Evolutionary conservation across 2,329 filamentous ascomycete genomes (phyloP).

Genomic region (Fusarium pininemorale): DNA sequence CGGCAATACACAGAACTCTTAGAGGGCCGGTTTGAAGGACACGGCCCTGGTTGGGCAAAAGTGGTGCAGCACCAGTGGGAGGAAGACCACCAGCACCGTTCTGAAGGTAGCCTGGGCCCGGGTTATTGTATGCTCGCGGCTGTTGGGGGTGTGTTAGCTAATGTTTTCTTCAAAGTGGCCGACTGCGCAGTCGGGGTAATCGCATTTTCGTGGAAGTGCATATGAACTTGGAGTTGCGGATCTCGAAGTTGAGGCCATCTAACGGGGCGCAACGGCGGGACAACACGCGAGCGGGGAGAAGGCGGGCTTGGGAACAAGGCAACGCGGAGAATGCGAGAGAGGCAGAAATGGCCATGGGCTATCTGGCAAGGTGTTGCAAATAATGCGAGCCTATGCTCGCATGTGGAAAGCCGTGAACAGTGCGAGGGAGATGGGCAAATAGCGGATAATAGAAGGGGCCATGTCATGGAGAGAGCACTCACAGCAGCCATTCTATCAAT

Average conservation of each 20-base stretch:
- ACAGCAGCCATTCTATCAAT: constrained; percentile 56
- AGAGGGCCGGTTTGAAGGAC: constrained; percentile 72
- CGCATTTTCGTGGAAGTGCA: constrained; percentile 2
- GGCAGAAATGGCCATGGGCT: neutral
- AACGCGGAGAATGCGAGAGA: neutral
- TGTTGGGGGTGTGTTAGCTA: constrained; percentile 42
- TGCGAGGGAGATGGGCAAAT: constrained; percentile 17
- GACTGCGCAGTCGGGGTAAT: neutral
- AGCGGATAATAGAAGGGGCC: constrained; percentile 27
- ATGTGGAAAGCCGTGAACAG: neutral
- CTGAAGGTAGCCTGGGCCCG: constrained; percentile 68
- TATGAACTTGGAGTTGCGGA: constrained; percentile 24
- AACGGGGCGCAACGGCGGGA: constrained; percentile 34
- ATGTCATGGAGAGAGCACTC: constrained; percentile 43
- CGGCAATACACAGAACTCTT: constrained; percentile 75
- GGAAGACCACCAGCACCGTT: constrained; percentile 66
- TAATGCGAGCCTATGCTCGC: constrained; percentile 6
- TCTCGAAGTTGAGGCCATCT: constrained; percentile 24
- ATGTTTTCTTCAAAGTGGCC: neutral
- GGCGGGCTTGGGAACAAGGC: neutral
- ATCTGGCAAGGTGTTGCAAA: neutral
- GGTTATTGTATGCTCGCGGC: constrained; percentile 59
- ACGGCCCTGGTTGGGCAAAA: constrained; percentile 74
- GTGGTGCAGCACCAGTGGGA: constrained; percentile 68
- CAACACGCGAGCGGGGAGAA: constrained; percentile 36